phyloP scores from a whole-genome alignment of 768 basidiomycete species.

The Crepidotus variabilis region DNA sequence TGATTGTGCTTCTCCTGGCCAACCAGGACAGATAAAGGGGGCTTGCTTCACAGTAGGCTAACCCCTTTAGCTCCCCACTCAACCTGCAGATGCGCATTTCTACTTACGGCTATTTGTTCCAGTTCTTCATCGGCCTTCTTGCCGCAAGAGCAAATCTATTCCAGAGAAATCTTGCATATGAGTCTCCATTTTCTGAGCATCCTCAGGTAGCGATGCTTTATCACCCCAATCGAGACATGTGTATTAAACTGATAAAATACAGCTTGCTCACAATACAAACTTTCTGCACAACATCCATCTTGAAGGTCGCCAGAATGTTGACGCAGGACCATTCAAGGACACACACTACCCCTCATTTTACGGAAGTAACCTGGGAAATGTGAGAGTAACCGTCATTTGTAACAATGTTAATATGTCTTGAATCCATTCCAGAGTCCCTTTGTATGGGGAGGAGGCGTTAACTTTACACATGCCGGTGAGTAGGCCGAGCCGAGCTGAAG shows the following conservation, averaged over 20 bases:
- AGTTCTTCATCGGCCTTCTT: conserved; percentile 3
- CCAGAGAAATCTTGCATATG: conserved; percentile 38
- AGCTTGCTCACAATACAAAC: conserved; percentile 37
- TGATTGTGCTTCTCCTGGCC: not conserved
- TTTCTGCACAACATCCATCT: conserved; percentile 34
- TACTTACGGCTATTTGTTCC: not conserved
- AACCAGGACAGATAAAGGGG: not conserved
- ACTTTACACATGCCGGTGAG: conserved; percentile 45
- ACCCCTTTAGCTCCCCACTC: not conserved
- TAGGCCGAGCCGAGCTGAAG: not conserved
- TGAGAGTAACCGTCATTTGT: conserved; percentile 15
- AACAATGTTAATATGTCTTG: not conserved
- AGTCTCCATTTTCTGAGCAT: conserved; percentile 32
- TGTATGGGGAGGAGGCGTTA: conserved; percentile 47
- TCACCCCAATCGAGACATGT: not conserved
- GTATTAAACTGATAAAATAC: not conserved
- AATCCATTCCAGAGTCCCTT: conserved; percentile 31
- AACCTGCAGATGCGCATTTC: not conserved
- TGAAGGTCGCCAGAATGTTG: conserved; percentile 30
- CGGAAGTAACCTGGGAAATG: conserved; percentile 45
- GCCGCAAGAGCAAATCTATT: conserved; percentile 15
- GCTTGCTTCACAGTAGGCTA: not conserved
- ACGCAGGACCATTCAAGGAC: conserved; percentile 38
- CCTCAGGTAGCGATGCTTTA: conserved; percentile 22
- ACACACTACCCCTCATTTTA: conserved; percentile 49